Evolutionary conservation across 1,284 basidiomycete genomes (phyloP).

Genomic region (Bjerkandera adusta): DNA sequence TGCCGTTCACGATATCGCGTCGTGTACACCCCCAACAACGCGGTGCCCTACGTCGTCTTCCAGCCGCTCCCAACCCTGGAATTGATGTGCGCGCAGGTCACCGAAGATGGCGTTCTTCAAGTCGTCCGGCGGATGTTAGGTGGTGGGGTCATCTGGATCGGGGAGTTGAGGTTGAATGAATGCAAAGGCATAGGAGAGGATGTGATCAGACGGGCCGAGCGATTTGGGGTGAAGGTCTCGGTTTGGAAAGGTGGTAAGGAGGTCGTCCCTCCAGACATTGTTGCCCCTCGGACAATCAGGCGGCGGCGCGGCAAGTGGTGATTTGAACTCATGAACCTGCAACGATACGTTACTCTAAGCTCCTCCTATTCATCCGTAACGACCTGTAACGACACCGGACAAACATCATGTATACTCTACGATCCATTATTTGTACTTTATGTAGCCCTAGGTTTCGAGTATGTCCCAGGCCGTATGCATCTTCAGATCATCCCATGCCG

Average conservation of each 20-base stretch:
- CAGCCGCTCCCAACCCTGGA: constrained; percentile 24
- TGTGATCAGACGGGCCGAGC: constrained; percentile 12
- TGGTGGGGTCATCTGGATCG: constrained; percentile 17
- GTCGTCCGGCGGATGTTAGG: constrained; percentile 20
- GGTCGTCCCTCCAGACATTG: no score
- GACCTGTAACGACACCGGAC: no score
- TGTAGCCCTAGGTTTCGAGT: no score
- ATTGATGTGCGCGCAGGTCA: constrained; percentile 22
- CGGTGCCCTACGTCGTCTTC: constrained; percentile 12
- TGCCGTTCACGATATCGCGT: constrained; percentile 17
- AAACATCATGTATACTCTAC: no score
- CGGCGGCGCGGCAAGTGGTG: no score
- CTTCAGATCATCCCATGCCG: no score
- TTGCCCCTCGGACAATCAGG: no score
- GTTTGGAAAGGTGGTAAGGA: constrained; percentile 13
- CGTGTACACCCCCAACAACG: constrained; percentile 6
- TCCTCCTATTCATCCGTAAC: no score
- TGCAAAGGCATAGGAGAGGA: constrained; percentile 13
- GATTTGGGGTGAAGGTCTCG: constrained; percentile 13
- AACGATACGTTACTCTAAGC: no score
- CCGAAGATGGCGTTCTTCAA: constrained; percentile 24
- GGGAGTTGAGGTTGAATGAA: constrained; percentile 14
- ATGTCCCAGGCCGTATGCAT: no score
- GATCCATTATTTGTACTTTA: no score
- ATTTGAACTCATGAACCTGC: no score